phyloP scores from a whole-genome alignment of 345 rosid species.

The Salix viminalis region DNA sequence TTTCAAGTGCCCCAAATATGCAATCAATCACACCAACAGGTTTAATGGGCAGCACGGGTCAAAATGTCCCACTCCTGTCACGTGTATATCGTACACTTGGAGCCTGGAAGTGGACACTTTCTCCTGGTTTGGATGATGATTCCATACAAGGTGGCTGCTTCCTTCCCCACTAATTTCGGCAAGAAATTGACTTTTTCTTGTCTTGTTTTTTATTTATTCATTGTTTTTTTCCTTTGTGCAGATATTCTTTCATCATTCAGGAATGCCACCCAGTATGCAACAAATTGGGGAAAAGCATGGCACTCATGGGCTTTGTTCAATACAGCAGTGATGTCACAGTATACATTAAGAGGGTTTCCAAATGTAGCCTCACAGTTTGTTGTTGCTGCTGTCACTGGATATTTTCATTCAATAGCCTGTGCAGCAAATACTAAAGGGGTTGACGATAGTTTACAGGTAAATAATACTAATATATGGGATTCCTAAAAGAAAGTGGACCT shows the following conservation, averaged over 20 bases:
- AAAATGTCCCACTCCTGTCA: constrained; percentile 70
- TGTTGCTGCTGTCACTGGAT: constrained; percentile 94
- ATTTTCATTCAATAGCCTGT: constrained; percentile 93
- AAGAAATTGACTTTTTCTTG: neutral
- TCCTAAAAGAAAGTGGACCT: neutral
- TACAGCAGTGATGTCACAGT: constrained; percentile 96
- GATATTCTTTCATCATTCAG: constrained; percentile 71
- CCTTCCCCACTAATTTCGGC: neutral
- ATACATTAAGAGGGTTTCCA: constrained; percentile 59
- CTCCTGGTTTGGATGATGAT: constrained; percentile 84
- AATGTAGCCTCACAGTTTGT: constrained; percentile 65
- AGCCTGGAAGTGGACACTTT: constrained; percentile 85
- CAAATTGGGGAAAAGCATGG: constrained; percentile 97
- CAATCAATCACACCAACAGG: constrained; percentile 47
- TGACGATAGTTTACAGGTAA: constrained; percentile 97
- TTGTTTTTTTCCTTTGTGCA: constrained; percentile 19
- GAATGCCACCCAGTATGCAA: constrained; percentile 71
- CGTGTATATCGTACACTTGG: constrained; percentile 85
- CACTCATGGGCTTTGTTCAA: constrained; percentile 96
- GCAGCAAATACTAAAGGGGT: constrained; percentile 95
- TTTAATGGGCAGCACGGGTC: constrained; percentile 40
- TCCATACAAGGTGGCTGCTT: constrained; percentile 64
- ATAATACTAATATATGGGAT: neutral
- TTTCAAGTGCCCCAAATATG: constrained; percentile 54
- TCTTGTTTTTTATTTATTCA: neutral